Percentiles rank a stretch among this genome's conserved stretches.
These are phyloP conservation scores for Pyrus communis DNA, from an alignment of 306 rosid genomes.

Conservation along the genomic window DNA sequence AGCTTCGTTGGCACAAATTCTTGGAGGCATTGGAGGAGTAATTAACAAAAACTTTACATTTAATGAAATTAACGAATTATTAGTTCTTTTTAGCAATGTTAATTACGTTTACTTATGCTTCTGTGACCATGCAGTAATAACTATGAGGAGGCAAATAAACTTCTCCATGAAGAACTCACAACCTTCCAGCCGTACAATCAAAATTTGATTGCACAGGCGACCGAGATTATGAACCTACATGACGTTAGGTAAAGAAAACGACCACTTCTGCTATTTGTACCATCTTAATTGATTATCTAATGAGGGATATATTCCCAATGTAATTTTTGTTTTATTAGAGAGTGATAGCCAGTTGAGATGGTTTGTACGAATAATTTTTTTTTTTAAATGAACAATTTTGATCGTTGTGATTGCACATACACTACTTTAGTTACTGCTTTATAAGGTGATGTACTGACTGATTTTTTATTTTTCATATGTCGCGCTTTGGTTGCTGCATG, in stretches of 20 bases:
- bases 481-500: neutral
- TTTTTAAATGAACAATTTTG: no score
- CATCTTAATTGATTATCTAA: neutral
- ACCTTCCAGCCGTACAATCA: neutral
- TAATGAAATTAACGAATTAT: neutral
- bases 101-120: neutral
- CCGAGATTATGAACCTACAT: neutral
- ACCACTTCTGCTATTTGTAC: neutral
- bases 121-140: neutral
- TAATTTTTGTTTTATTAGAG: no score
- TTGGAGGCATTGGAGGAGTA: conserved; percentile 14
- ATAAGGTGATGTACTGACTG: neutral
- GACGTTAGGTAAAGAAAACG: neutral
- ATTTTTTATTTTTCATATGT: neutral
- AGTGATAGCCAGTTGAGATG: no score
- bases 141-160: neutral
- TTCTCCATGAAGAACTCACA: neutral
- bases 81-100: neutral
- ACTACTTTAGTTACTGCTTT: neutral
- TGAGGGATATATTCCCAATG: neutral
- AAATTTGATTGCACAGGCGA: neutral
- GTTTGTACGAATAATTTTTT: no score
- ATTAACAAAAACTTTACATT: neutral
- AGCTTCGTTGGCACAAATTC: conserved; percentile 11
- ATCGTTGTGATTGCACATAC: neutral